Evolutionary conservation across 345 rosid genomes (phyloP), one percentile per base, ranked within the genome.

Genomic region (Camelina neglecta): DNA sequence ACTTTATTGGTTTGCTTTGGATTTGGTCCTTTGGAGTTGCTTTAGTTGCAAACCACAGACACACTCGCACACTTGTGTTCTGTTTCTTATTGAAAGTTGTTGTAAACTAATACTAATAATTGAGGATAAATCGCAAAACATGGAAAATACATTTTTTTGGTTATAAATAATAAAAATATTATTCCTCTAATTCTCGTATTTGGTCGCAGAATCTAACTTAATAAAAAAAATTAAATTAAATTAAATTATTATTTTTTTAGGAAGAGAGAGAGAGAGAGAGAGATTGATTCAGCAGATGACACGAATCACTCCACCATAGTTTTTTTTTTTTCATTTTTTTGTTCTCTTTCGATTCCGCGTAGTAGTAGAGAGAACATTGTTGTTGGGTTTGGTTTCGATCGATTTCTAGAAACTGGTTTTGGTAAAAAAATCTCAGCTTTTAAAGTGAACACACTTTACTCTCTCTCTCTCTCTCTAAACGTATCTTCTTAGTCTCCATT

Each of bases 331-430:
- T 36, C n/a, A n/a, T 36, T 33, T 31, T 42, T 72, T 69, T n/a
- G 5, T 62, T 42, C 15, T 44, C 5, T 42, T 62, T 11, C 41
- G 60, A 67, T 69, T 76, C 33, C 38, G 0, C 31, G 48, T 50
- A 63, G 38, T 35, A 35, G 38, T 35, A 35, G 38, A 9, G 38
- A 9, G 21, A 56, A 60, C 38, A 44, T 5, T 41, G 67, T 55
- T 58, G 76, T 65, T 77, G 81, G 67, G 62, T 77, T 77, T 71
- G 76, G 81, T 77, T 71, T 77, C 48, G 60, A 71, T 71, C 45
- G 71, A 64, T 64, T 29, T 77, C 60, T 13, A 18, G 16, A 65
- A 48, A 77, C 33, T 7, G 42, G 31, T 39, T 64, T 33, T 56
- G 20, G 2, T 7, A 16, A 65, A 77, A 71, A 77, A 71, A 49